Base-by-base conservation (phyloP, 2,329 filamentous ascomycete genomes). In the Tympanopsis confertula region DNA sequence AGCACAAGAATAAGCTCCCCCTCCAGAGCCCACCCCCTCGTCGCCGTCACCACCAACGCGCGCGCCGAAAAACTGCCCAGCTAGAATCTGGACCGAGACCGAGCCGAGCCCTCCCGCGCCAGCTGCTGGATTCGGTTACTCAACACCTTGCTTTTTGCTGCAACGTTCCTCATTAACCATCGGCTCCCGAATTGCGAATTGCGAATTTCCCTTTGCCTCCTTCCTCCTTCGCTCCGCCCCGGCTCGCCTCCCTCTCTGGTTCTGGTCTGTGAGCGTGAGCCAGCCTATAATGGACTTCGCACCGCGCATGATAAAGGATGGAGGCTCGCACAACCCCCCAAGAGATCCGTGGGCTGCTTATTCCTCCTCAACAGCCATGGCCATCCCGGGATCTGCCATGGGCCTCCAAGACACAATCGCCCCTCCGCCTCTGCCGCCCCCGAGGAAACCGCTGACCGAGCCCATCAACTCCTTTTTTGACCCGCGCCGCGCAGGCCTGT, bases 391-490 rank as follows among this genome's bases (percentile, higher is more conserved):
- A n/a, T n/a, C 22, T n/a, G 22, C 22, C 22, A 7, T n/a, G 22
- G n/a, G 22, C 10, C 48, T 51, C n/a, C 49, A 55, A 37, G 51
- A 58, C 40, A 47, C 51, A 38, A 36, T 36, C 7, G 54, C 49
- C 13, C 57, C 58, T 18, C 58, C 58, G 22, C 56, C 58, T 10
- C 43, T 61, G 33, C 56, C 57, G 14, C 58, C 58, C 15, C 58
- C 58, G 0, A 47, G 48, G 35, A 46, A 28, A 40, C 57, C 4
- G 54, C 54, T 12, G 45, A 51, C 19, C 38, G 50, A 26, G 53
- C 43, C 3, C 55, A 42, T 5, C 39, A 18, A 38, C 35, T 20
- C 35, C 37, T 18, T 37, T 29, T 20, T 30, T 30, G 13, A 38
- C 24, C 10, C 28, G 32, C 15, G 38, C 22, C 51, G 52, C 40